phyloP scores from a whole-genome alignment of 2,329 filamentous ascomycete species.

The Sarocladiaceae sp. region DNA sequence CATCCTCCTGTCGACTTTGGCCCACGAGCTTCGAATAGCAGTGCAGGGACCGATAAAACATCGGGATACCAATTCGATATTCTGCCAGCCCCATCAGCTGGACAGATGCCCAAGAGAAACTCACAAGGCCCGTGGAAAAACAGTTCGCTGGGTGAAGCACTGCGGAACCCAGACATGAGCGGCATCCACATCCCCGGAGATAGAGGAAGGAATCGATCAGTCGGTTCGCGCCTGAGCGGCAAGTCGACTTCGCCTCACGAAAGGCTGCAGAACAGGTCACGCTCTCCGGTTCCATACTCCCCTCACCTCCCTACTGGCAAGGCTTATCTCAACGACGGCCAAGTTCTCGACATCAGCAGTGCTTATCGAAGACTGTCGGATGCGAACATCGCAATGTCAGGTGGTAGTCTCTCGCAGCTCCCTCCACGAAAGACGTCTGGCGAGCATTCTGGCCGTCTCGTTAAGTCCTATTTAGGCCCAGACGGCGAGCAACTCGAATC shows the following conservation, averaged over 20 bases:
- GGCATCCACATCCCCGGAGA: constrained; percentile 45
- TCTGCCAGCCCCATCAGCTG: constrained; percentile 24
- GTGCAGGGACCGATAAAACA: constrained; percentile 35
- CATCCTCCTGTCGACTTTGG: constrained; percentile 45
- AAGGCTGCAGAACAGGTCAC: constrained; percentile 37
- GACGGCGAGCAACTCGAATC: constrained; percentile 65
- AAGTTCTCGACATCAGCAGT: constrained; percentile 61
- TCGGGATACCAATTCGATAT: constrained; percentile 53
- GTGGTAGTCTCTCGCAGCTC: constrained; percentile 58
- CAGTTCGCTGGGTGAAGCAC: constrained; percentile 46
- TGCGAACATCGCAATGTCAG: constrained; percentile 60
- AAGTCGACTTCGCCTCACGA: constrained; percentile 51
- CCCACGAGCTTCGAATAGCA: constrained; percentile 20
- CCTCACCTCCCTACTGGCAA: constrained; percentile 25
- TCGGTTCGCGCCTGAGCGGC: constrained; percentile 29
- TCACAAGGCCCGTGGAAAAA: constrained; percentile 34
- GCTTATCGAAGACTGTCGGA: constrained; percentile 71
- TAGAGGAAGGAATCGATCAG: constrained; percentile 36
- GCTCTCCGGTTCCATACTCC: constrained; percentile 27
- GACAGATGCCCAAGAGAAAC: constrained; percentile 46
- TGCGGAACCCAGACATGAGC: constrained; percentile 39
- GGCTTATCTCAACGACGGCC: constrained; percentile 55
- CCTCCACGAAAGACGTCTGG: constrained; percentile 50
- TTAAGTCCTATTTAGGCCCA: constrained; percentile 63
- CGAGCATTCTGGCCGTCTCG: constrained; percentile 50